Evolutionary conservation across 768 basidiomycete genomes (phyloP), one percentile per base, ranked within the genome.

Genomic region (Lentinula edodes): DNA sequence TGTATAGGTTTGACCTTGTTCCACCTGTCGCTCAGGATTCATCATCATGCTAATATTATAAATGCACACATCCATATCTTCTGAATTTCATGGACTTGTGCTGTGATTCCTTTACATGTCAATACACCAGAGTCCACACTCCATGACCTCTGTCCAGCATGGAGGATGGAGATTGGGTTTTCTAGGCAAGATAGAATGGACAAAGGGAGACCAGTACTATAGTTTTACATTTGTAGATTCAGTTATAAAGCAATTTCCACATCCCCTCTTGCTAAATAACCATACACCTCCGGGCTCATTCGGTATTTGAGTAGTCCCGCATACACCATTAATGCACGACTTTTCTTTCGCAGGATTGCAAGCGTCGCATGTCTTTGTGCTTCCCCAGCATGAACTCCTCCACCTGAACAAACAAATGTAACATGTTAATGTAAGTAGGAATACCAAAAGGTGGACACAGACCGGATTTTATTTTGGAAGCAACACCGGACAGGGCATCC

Each of bases 251-350:
- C 88, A 66, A 92, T 90, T 74, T 92, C 91, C 1, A 95, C 92
- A 65, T 95, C 93, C 64, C 93, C 69, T 61, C 91, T 79, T 12
- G 91, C 90, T 59, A 96, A 78, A 72, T 95, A 92, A 36, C 89
- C 89, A 75, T 95, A 94, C 62, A 94, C 88, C 70, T 96, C 93
- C 20, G 90, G 86, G 36, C 90, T 90, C 86, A 97, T 88, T 62
- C 93, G 83, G 72, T 95, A 95, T 67, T 91, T 89, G 60, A 95
- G 76, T 64, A 92, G 88, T 28, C 90, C 90, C 35, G 90, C 93
- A 74, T 93, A 97, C 61, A 93, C 83, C 83, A 95, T 93, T 61
- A 96, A 70, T 6, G 91, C 88, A 60, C 93, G 79, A 60, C 92
- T 91, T 73, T 93, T 94, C 70, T 83, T 90, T 63, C 91, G 79